Percentiles rank a stretch among this genome's conserved stretches.
These are phyloP conservation scores for Neurospora sp. DNA, from an alignment of 2,329 filamentous ascomycete species.

Conservation along the genomic window DNA sequence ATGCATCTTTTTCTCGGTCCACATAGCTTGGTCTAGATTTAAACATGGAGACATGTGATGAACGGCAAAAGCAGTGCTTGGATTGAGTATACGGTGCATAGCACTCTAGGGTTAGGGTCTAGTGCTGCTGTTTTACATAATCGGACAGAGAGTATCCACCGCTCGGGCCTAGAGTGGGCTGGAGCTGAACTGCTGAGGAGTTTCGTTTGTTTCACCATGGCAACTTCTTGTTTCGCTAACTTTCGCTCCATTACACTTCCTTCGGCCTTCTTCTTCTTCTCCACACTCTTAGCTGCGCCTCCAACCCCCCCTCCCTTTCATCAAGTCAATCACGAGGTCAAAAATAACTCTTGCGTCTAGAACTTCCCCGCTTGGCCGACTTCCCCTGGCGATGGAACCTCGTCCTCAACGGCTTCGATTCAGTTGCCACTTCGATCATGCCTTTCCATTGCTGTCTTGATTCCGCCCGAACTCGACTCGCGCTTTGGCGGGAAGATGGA, in stretches of 20 bases:
- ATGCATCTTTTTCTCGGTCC: background rate
- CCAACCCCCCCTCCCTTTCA: background rate
- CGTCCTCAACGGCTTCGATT: background rate
- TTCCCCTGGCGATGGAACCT: background rate
- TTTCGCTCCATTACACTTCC: background rate
- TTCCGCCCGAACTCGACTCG: background rate
- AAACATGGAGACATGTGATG: background rate
- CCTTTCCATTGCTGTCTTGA: background rate
- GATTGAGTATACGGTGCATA: background rate
- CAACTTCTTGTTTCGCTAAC: background rate
- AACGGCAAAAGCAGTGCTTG: background rate
- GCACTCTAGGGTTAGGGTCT: background rate
- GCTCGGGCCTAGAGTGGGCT: background rate
- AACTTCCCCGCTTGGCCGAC: background rate
- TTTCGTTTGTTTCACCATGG: background rate
- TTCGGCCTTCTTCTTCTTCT: background rate
- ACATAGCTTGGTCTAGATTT: background rate
- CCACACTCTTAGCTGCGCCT: background rate
- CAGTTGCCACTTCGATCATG: background rate
- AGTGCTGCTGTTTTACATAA: background rate
- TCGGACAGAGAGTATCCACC: background rate
- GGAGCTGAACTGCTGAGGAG: background rate
- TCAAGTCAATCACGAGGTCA: background rate
- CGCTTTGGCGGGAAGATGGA: background rate
- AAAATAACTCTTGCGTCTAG: background rate